These are phyloP conservation scores for Phlebiopsis gigantea DNA, from an alignment of 768 basidiomycete species.

Conservation along the genomic window DNA sequence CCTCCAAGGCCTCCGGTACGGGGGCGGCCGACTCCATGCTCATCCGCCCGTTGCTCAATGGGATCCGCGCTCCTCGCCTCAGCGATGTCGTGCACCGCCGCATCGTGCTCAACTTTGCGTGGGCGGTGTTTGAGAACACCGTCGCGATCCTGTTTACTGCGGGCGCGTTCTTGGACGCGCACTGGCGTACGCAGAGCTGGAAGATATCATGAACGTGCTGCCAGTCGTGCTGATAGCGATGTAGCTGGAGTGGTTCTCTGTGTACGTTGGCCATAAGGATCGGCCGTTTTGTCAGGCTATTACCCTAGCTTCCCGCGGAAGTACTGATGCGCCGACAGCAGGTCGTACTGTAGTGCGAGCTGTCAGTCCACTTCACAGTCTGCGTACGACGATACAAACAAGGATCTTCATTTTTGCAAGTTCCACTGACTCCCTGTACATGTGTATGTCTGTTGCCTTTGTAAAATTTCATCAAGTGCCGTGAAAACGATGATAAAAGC, in stretches of 20 bases:
- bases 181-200: constrained; percentile 38
- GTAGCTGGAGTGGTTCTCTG: constrained; percentile 23
- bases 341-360: too few relatives aligned
- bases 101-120: constrained; percentile 32
- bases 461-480: too few relatives aligned
- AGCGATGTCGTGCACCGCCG: constrained; percentile 29
- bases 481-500: too few relatives aligned
- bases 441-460: too few relatives aligned
- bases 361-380: too few relatives aligned
- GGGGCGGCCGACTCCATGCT: constrained; percentile 47
- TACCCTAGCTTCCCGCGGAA: neutral
- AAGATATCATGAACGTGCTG: constrained; percentile 37
- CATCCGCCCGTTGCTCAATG: constrained; percentile 25
- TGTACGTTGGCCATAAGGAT: constrained; percentile 13
- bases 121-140: constrained; percentile 40
- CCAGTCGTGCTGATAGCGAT: constrained; percentile 35
- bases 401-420: too few relatives aligned
- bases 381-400: too few relatives aligned
- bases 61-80: constrained; percentile 34
- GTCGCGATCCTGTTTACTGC: constrained; percentile 43
- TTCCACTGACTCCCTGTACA: too few relatives aligned
- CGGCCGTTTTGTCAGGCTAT: neutral
- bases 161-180: constrained; percentile 39
- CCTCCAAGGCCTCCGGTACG: constrained; percentile 25
- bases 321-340: neutral